Evolutionary conservation across 2,329 filamentous ascomycete genomes (phyloP), one percentile per base, ranked within the genome.

Genomic region (Ophiosphaerella narmari): DNA sequence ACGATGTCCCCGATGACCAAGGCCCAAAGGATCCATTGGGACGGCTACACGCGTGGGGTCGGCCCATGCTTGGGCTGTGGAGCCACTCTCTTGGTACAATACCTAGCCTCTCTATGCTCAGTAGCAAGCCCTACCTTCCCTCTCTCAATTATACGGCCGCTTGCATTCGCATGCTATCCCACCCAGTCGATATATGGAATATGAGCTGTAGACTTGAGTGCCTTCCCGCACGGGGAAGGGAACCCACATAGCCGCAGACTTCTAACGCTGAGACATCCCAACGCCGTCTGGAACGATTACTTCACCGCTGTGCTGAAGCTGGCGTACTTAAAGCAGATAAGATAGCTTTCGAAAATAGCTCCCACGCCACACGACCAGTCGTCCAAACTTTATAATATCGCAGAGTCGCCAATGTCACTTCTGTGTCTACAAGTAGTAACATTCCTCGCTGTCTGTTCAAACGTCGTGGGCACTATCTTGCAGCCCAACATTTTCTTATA

Each of bases 151-250:
- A 26, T 11, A 14, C 21, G 41, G 52, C 29, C 39, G 32, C 38
- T 7, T 51, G 49, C 50, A 43, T 55, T 55, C 54, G 47, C 40
- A 35, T 42, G 18, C 35, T 38, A 24, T n/a, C 46, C n/a, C 29
- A 11, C 46, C 12, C 39, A 35, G 21, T 51, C 48, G 43, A 49
- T 24, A 46, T 31, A 38, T 45, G 31, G 32, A 43, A 29, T 39
- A 31, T 46, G 43, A 44, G 14, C 48, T 33, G 33, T 48, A 43
- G 41, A 47, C 23, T 35, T 39, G 14, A 51, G 34, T 43, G 37
- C 39, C 34, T 50, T n/a, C 43, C 40, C 56, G 54, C 41, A 39
- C 47, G 54, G 47, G 52, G 48, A 55, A 54, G 43, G 54, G 38
- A 51, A 39, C 32, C 43, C 34, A 46, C 54, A 58, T 55, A 46